phyloP scores from a whole-genome alignment of 1,139 yeast genomes.

The Suzukiozyma palmioleophila region DNA sequence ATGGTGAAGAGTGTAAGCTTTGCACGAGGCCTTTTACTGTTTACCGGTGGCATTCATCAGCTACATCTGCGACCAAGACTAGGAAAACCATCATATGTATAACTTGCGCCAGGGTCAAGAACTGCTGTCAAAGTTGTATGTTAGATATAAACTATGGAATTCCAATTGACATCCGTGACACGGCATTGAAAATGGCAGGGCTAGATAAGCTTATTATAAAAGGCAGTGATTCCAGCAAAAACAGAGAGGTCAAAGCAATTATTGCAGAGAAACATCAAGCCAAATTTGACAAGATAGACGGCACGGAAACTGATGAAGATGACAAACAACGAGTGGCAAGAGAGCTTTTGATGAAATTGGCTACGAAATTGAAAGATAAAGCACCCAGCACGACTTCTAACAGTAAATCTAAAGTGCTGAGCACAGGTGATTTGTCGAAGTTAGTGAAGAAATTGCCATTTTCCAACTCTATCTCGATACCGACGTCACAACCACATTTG shows the following conservation, averaged over 20 bases:
- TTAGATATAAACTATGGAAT: slow-evolving; percentile 76
- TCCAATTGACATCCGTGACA: slow-evolving; percentile 74
- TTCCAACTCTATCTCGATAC: slow-evolving; percentile 27
- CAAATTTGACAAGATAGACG: slow-evolving; percentile 13
- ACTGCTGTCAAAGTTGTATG: slow-evolving; percentile 88
- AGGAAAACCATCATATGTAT: slow-evolving; percentile 61
- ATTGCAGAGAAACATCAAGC: slow-evolving; percentile 35
- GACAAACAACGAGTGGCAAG: slow-evolving; percentile 24
- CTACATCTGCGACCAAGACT: slow-evolving; percentile 28
- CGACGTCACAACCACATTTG: slow-evolving; percentile 38
- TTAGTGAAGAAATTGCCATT: slow-evolving; percentile 56
- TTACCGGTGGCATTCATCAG: slow-evolving; percentile 60
- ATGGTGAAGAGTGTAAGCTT: slow-evolving; percentile 72
- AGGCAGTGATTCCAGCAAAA: slow-evolving; percentile 12
- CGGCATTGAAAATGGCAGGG: slow-evolving; percentile 75
- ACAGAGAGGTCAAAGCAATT: slow-evolving; percentile 42
- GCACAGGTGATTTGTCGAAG: slow-evolving; percentile 40
- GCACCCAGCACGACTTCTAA: slow-evolving; percentile 6
- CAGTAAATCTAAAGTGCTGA: slow-evolving; percentile 6
- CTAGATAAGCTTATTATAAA: slow-evolving; percentile 24
- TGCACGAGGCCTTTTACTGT: slow-evolving; percentile 85
- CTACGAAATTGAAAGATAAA: slow-evolving; percentile 28
- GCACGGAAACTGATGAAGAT: slow-evolving; percentile 10
- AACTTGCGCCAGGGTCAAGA: slow-evolving; percentile 73
- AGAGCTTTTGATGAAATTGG: slow-evolving; percentile 35